Percentiles rank a stretch among this genome's conserved stretches.
These are phyloP conservation scores for Sordaria brevicollis DNA, from an alignment of 495 filamentous ascomycete species.

Conservation along the genomic window DNA sequence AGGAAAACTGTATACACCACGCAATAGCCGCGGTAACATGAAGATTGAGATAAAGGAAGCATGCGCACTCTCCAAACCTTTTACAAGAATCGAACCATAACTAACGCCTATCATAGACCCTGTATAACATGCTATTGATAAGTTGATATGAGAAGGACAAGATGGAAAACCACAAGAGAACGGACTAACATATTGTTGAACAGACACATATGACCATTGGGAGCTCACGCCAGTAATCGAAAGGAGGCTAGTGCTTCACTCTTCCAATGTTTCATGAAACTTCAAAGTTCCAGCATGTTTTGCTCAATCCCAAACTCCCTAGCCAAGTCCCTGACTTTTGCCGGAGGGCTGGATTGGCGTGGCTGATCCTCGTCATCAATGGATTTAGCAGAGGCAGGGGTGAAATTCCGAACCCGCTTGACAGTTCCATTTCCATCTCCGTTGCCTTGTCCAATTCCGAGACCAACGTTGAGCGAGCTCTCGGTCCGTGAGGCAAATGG, in stretches of 20 bases:
- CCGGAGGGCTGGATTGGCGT: conserved; percentile 22
- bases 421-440: not conserved
- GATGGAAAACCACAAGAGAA: not conserved
- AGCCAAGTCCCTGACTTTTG: conserved; percentile 2
- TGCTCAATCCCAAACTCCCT: not conserved
- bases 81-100: not conserved
- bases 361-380: conserved; percentile 31
- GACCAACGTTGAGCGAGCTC: not conserved
- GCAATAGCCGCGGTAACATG: not conserved
- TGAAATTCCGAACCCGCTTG: conserved; percentile 36
- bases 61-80: not conserved
- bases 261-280: not conserved
- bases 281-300: not conserved
- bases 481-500: not conserved
- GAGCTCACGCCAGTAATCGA: not conserved
- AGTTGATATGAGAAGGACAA: not conserved
- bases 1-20: not conserved
- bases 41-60: not conserved
- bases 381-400: conserved; percentile 30
- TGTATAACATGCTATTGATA: not conserved
- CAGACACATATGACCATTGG: not conserved
- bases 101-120: not conserved
- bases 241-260: not conserved
- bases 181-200: not conserved
- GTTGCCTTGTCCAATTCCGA: not conserved